phyloP scores from a whole-genome alignment of 1,284 basidiomycete genomes.

The Boletus sp. region DNA sequence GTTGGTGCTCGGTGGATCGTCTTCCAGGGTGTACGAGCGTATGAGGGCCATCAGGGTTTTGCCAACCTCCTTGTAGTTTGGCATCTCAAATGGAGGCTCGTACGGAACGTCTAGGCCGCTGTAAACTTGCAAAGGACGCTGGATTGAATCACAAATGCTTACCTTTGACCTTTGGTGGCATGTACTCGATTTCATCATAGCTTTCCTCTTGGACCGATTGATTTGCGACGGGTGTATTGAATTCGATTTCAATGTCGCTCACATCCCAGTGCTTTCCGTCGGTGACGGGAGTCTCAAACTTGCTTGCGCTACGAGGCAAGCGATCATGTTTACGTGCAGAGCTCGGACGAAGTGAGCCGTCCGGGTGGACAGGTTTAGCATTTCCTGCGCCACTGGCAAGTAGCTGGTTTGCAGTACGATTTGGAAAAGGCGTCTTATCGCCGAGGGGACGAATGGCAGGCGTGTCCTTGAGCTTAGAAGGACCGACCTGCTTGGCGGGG shows the following conservation, averaged over 20 bases:
- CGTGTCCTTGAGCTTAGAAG: slow-evolving; percentile 28
- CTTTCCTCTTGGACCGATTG: slow-evolving; percentile 41
- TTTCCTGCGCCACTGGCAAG: slow-evolving; percentile 31
- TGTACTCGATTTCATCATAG: slow-evolving; percentile 72
- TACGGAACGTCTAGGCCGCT: slow-evolving; percentile 43
- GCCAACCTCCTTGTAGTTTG: slow-evolving; percentile 54
- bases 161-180: slow-evolving; percentile 69
- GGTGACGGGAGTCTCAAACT: slow-evolving; percentile 67
- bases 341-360: slow-evolving; percentile 49
- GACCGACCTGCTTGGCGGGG: slow-evolving; percentile 22
- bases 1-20: slow-evolving; percentile 29
- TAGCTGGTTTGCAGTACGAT: slow-evolving; percentile 41
- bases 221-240: slow-evolving; percentile 31
- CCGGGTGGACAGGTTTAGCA: slow-evolving; percentile 31
- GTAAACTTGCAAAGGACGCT: slow-evolving; percentile 3
- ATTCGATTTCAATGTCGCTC: slow-evolving; percentile 55
- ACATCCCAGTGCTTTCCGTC: slow-evolving; percentile 71
- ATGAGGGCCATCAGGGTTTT: slow-evolving; percentile 40
- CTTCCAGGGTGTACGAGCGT: slow-evolving; percentile 39
- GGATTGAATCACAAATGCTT: slow-evolving; percentile 21
- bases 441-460: slow-evolving; percentile 44
- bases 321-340: slow-evolving; percentile 57
- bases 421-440: slow-evolving; percentile 55
- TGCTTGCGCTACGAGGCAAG: slow-evolving; percentile 38
- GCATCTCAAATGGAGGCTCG: slow-evolving; percentile 52